Evolutionary conservation across 2,329 filamentous ascomycete genomes (phyloP).

Genomic region (Claviceps sorghi): DNA sequence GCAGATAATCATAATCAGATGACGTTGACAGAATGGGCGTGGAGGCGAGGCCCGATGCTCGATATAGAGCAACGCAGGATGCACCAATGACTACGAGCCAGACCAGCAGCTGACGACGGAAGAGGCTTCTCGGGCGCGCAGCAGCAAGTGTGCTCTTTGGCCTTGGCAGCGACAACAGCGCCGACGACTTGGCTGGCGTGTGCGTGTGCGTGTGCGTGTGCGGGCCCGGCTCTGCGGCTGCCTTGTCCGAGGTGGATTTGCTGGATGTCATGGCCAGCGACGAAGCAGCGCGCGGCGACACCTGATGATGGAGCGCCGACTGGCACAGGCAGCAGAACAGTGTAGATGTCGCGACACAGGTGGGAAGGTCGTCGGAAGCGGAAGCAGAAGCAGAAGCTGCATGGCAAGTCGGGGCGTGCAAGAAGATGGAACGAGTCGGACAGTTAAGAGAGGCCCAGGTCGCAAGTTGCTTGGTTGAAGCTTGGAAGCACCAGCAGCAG

Average conservation of each 20-base stretch:
- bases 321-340: neutral
- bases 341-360: neutral
- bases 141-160: neutral
- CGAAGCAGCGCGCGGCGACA: neutral
- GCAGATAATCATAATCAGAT: slow-evolving; percentile 3
- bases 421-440: neutral
- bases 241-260: neutral
- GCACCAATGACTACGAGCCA: slow-evolving; percentile 6
- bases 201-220: neutral
- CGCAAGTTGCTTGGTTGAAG: neutral
- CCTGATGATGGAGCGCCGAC: neutral
- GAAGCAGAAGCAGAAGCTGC: slow-evolving; percentile 1
- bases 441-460: neutral
- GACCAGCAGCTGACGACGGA: slow-evolving; percentile 5
- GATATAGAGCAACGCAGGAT: slow-evolving; percentile 7
- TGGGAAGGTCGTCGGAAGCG: neutral
- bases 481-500: neutral
- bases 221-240: neutral
- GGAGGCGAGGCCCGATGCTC: slow-evolving; percentile 7
- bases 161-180: neutral
- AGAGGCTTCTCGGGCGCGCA: neutral
- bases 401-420: neutral
- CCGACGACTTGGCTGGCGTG: neutral
- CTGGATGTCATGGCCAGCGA: slow-evolving; percentile 5
- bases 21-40: slow-evolving; percentile 8